Evolutionary conservation across 1,139 yeast genomes (phyloP).

Genomic region (Lodderomyces oxycetoniae): DNA sequence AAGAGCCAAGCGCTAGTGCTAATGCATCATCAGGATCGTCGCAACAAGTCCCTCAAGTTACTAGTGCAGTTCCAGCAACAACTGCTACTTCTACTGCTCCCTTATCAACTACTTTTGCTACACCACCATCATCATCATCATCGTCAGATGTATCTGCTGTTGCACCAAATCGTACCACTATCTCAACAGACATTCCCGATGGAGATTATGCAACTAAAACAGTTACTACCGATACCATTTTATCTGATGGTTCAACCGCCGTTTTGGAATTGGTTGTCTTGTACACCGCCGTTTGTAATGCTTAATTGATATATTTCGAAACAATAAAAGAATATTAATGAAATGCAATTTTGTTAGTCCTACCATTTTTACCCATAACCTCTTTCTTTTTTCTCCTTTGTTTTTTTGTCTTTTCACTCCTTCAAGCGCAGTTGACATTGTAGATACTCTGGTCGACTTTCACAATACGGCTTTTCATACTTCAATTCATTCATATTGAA

Average conservation of each 20-base stretch:
- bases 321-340: too few relatives aligned
- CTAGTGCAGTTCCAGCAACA: conserved; percentile 5
- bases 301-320: too few relatives aligned
- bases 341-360: background rate
- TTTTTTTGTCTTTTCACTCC: too few relatives aligned
- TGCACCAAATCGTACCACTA: conserved; percentile 8
- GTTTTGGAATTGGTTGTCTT: conserved; percentile 31
- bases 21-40: conserved; percentile 6
- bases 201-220: conserved; percentile 26
- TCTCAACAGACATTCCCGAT: conserved; percentile 17
- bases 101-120: conserved; percentile 6
- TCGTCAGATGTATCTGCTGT: conserved; percentile 1
- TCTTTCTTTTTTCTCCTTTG: conserved; percentile 3
- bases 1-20: background rate
- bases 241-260: conserved; percentile 26
- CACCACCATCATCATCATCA: conserved; percentile 2
- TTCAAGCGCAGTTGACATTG: conserved; percentile 9
- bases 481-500: conserved; percentile 8
- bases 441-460: conserved; percentile 10
- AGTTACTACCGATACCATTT: conserved; percentile 20
- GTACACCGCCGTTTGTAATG: conserved; percentile 27
- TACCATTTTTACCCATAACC: background rate
- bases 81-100: conserved; percentile 7
- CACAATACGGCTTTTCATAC: conserved; percentile 13
- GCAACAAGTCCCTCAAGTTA: conserved; percentile 1